Conservation (phyloP, 2,329 filamentous ascomycete species). For the Ilyonectria sp. region DNA sequence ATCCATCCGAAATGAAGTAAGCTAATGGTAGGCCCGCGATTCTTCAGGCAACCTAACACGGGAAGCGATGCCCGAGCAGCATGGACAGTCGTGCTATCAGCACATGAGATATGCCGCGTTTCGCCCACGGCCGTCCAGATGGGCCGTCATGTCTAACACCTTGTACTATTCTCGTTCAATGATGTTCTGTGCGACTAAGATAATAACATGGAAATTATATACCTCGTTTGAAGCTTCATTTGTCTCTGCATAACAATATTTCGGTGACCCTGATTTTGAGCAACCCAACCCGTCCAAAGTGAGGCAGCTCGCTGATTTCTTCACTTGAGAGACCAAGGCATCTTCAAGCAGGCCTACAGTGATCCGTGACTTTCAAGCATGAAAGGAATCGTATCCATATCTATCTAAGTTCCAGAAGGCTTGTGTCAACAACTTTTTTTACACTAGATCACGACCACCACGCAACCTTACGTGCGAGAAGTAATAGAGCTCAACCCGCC, state of each 20-base stretch:
- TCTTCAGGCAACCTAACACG: slow-evolving; percentile 3
- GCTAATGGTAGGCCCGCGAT: slow-evolving; percentile 5
- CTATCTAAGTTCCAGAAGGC: too few relatives aligned
- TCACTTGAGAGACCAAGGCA: too few relatives aligned
- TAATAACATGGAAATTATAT: slow-evolving; percentile 9
- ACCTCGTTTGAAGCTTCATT: not conserved
- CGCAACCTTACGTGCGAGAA: too few relatives aligned
- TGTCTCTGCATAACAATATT: not conserved
- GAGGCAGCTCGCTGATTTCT: not conserved
- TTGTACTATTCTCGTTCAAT: slow-evolving; percentile 16
- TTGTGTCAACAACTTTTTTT: too few relatives aligned
- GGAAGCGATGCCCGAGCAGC: not conserved
- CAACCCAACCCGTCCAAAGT: not conserved
- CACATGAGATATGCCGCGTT: not conserved
- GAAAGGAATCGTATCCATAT: too few relatives aligned
- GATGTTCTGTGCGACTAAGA: slow-evolving; percentile 4
- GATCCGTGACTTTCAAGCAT: too few relatives aligned
- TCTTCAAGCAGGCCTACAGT: too few relatives aligned
- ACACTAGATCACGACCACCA: too few relatives aligned
- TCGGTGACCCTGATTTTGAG: too few relatives aligned
- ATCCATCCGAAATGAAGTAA: not conserved
- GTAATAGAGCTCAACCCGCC: too few relatives aligned
- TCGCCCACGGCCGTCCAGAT: not conserved
- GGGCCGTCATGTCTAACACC: not conserved
- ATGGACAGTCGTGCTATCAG: not conserved